Evolutionary conservation across 73 alveolate genomes (phyloP), one percentile per base, ranked within the genome.

Genomic region (Paramecium sexaurelia): DNA sequence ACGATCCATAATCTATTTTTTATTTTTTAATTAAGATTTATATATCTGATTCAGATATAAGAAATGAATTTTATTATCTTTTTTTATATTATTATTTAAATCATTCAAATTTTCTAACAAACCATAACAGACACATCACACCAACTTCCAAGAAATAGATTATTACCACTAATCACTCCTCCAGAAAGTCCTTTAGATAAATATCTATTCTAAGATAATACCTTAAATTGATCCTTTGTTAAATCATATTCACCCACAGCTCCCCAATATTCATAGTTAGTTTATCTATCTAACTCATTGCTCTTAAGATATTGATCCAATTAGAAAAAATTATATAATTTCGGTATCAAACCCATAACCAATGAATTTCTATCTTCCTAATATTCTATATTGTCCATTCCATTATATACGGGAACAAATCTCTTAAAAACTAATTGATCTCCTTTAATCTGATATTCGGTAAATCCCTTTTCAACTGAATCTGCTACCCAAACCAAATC

Each of bases 401-500:
- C 90, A 39, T 43, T 41, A 8, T 20, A 20, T 11, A 78, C 27
- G 2, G 45, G n/a, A 39, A 78, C 35, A 39, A 41, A 39, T 41
- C 55, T 41, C 19, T 40, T 40, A 22, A 41, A 45, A 0, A 22
- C 22, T 45, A 78, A 22, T 5, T 33, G 33, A 20, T 78, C 47
- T 4, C n/a, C 55, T 37, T 56, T 7, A 0, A 78, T 37, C 55
- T 40, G 5, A 17, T 41, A 78, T 24, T 78, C 68, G 19, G 27
- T 45, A 11, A 78, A 20, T 45, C 73, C 73, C 27, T 78, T 78
- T 4, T 20, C 43, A 40, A 78, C 51, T 19, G 90, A 22, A 39
- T 78, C 90, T 19, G 90, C 90, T 24, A 78, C 39, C 90, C 90
- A 78, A 26, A 78, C 90, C 17, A 32, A 36, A 78, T 78, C 90